Base-by-base conservation (phyloP, 176 grass and related monocot species). In the Puccinellia tenuiflora region DNA sequence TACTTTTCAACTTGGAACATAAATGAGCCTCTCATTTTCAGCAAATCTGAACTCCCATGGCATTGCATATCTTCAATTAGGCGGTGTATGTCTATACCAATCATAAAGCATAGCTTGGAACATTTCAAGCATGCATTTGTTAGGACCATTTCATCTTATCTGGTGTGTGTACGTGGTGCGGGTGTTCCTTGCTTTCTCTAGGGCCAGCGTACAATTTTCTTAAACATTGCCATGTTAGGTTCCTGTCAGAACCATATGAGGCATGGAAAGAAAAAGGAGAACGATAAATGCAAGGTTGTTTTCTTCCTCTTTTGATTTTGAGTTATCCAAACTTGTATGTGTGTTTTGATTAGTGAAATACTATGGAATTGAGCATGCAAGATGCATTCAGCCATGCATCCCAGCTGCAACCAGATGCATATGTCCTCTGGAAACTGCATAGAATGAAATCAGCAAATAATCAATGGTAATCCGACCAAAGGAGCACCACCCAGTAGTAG, bases 221-320 rank as follows among this genome's bases (percentile, higher is more conserved):
- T 79, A 74, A 67, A 84, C 86, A 79, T 47, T 84, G 75, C 86
- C 52, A 66, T 37, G 83, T 82, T 45, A 85, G 73, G 88, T 82
- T 82, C 60, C 73, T 29, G 18, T 65, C 79, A 63, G 72, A 82
- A 77, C 74, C 83, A 82, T 78, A 73, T 18, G 51, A 63, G 62
- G 62, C 43, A 28, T 64, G 42, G 51, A 64, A 86, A 77, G 39
- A 16, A 34, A 7, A 20, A 62, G 39, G 22, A 5, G 18, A 52
- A n/a, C n/a, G 69, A 6, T n/a, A 46, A 24, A 82, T 86, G 54
- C 64, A 82, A 55, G 28, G 45, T n/a, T 65, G 57, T 52, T 81
- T 72, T 54, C 78, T 85, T 72, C 63, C 64, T 22, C 72, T 82
- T 68, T 82, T 47, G 66, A 28, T 51, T 56, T 53, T 26, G 43